These are phyloP conservation scores for Cryptosporidium sp. DNA, from an alignment of 169 alveolate genomes.

Conservation along the genomic window DNA sequence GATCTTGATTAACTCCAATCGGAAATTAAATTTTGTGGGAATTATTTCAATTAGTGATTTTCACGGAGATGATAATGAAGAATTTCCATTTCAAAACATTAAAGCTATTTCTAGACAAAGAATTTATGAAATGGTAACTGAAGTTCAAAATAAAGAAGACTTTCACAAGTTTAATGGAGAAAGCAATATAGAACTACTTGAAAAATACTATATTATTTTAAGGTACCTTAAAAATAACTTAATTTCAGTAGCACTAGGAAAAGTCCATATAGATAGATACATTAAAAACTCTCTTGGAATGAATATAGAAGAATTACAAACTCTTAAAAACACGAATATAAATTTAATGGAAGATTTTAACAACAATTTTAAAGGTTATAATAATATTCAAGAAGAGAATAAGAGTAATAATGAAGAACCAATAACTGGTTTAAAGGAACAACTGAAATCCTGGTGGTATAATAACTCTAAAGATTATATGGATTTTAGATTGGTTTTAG, in stretches of 20 bases:
- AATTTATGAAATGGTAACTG: conserved; percentile 21
- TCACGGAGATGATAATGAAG: background rate
- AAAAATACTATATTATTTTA: background rate
- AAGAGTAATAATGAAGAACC: background rate
- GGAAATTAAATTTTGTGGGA: background rate
- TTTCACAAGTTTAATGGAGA: background rate
- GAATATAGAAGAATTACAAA: background rate
- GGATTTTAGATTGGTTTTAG: conserved; percentile 37
- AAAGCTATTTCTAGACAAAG: conserved; percentile 21
- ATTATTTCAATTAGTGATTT: background rate
- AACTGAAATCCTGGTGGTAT: conserved; percentile 30
- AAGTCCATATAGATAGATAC: conserved; percentile 29
- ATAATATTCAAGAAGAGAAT: background rate
- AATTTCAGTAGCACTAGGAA: conserved; percentile 45
- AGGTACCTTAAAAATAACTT: conserved; percentile 1
- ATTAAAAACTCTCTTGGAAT: conserved; percentile 12
- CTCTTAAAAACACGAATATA: background rate
- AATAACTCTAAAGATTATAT: conserved; percentile 33
- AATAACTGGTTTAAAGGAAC: background rate
- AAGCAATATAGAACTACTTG: background rate
- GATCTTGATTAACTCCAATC: background rate
- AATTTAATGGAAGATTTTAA: background rate
- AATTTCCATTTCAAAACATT: background rate
- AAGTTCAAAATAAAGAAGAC: background rate
- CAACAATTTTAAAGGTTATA: background rate